Evolutionary conservation across 2,329 filamentous ascomycete genomes (phyloP).

Genomic region (Tolypocladium nubicola): DNA sequence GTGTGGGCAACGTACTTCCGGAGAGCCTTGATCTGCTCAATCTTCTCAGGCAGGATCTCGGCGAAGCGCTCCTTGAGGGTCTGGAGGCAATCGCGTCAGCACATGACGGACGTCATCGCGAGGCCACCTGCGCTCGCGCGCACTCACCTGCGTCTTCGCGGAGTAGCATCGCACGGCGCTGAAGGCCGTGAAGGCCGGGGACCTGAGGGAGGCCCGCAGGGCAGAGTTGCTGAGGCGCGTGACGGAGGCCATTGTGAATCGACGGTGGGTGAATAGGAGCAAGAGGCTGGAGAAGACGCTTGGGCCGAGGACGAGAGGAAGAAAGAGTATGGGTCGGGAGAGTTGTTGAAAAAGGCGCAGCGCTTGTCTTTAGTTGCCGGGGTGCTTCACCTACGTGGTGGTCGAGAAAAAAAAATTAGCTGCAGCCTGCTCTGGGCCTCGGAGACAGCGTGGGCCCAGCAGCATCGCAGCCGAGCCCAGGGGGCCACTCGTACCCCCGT

Average conservation of each 20-base stretch:
- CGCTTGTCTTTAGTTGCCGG: conserved; percentile 2
- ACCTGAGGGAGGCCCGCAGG: conserved; percentile 65
- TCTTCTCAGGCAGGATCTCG: conserved; percentile 87
- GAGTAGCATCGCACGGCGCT: conserved; percentile 86
- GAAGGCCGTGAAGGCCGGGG: conserved; percentile 63
- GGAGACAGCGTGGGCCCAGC: neutral
- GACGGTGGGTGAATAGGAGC: conserved; percentile 15
- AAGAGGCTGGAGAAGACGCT: conserved; percentile 12
- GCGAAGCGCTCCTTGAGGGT: conserved; percentile 98
- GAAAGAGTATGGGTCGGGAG: conserved; percentile 17
- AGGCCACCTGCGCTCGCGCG: neutral
- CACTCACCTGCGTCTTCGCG: conserved; percentile 73
- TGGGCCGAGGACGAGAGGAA: conserved; percentile 19
- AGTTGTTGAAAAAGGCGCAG: conserved; percentile 23
- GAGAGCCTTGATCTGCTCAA: conserved; percentile 98
- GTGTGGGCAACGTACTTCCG: conserved; percentile 58
- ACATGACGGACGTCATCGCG: neutral
- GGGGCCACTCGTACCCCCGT: neutral
- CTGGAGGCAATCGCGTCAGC: conserved; percentile 32
- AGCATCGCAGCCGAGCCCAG: neutral
- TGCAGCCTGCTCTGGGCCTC: conserved; percentile 2
- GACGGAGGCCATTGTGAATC: conserved; percentile 64
- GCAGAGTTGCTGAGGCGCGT: conserved; percentile 72
- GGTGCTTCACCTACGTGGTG: conserved; percentile 4
- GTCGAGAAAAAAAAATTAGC: conserved; percentile 11